A percentile compares a stretch with the other conserved stretches of the same genome.
Conservation (phyloP, 2,329 filamentous ascomycete genomes). For the Botrytis porri region DNA sequence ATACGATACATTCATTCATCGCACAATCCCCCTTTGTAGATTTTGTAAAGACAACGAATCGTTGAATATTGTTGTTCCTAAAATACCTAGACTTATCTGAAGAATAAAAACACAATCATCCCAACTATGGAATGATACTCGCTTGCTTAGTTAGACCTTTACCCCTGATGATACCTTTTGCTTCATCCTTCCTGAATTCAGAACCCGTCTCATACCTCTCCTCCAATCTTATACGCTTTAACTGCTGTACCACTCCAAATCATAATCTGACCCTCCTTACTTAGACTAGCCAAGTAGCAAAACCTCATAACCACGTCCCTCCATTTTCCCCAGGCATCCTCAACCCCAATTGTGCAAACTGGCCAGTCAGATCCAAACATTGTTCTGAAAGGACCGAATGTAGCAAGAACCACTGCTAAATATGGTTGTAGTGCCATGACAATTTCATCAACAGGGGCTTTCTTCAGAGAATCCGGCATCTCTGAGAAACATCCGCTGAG, state of each 20-base stretch:
- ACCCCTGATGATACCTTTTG: not conserved
- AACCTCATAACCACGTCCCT: constrained; percentile 64
- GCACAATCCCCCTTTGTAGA: not conserved
- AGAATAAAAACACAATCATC: not conserved
- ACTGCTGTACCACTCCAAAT: constrained; percentile 73
- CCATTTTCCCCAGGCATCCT: constrained; percentile 72
- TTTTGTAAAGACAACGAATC: not conserved
- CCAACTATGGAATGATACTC: not conserved
- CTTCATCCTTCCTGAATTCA: not conserved
- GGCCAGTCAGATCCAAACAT: constrained; percentile 97
- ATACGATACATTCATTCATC: not conserved
- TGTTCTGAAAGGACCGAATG: constrained; percentile 68
- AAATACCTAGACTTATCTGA: not conserved
- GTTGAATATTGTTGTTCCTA: no score
- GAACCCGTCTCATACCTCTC: constrained; percentile 26
- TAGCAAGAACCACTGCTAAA: constrained; percentile 67
- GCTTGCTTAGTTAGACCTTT: not conserved
- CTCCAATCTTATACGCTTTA: constrained; percentile 61
- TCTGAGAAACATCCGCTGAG: constrained; percentile 85
- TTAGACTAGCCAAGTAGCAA: constrained; percentile 60
- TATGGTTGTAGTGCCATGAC: constrained; percentile 66
- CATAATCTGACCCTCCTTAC: constrained; percentile 57
- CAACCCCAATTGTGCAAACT: constrained; percentile 69
- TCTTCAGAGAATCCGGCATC: constrained; percentile 56
- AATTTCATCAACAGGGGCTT: constrained; percentile 52